phyloP scores from a whole-genome alignment of 2,329 filamentous ascomycete species.

The Aspergillus transmontanensis region DNA sequence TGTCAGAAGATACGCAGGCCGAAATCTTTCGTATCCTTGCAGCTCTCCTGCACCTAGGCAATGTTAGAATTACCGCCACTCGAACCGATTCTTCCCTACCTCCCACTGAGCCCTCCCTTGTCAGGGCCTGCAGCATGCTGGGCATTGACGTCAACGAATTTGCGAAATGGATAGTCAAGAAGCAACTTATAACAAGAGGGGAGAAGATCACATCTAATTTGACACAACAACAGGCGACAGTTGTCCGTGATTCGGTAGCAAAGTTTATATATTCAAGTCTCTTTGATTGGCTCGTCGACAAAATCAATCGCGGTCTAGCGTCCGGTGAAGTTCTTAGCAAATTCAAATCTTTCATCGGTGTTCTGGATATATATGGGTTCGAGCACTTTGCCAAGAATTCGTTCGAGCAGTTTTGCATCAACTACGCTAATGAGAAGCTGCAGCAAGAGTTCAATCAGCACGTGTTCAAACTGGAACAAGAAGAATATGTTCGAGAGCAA shows the following conservation, averaged over 20 bases:
- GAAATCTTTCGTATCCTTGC: constrained; percentile 90
- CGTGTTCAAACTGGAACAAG: constrained; percentile 98
- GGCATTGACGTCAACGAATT: constrained; percentile 86
- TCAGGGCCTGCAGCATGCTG: constrained; percentile 79
- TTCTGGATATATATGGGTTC: constrained; percentile 98
- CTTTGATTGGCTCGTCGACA: constrained; percentile 99
- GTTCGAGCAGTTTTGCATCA: constrained; percentile 99
- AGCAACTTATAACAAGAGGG: constrained; percentile 91
- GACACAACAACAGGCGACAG: constrained; percentile 87
- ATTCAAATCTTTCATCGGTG: constrained; percentile 90
- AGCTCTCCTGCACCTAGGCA: constrained; percentile 89
- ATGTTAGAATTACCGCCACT: constrained; percentile 91
- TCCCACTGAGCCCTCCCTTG: constrained; percentile 77
- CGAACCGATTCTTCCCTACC: constrained; percentile 84
- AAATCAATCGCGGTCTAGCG: constrained; percentile 87
- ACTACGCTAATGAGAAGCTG: constrained; percentile 98
- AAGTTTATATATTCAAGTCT: constrained; percentile 98
- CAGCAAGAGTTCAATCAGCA: constrained; percentile 99
- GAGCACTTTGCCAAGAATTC: constrained; percentile 99
- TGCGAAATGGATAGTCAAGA: constrained; percentile 98
- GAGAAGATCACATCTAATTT: constrained; percentile 98
- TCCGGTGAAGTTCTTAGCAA: constrained; percentile 82
- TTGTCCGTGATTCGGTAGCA: constrained; percentile 94
- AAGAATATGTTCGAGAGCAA: constrained; percentile 93
- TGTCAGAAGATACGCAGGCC: constrained; percentile 70